phyloP scores from a whole-genome alignment of 177 flowering plant genomes.

The Vitis hybrid region DNA sequence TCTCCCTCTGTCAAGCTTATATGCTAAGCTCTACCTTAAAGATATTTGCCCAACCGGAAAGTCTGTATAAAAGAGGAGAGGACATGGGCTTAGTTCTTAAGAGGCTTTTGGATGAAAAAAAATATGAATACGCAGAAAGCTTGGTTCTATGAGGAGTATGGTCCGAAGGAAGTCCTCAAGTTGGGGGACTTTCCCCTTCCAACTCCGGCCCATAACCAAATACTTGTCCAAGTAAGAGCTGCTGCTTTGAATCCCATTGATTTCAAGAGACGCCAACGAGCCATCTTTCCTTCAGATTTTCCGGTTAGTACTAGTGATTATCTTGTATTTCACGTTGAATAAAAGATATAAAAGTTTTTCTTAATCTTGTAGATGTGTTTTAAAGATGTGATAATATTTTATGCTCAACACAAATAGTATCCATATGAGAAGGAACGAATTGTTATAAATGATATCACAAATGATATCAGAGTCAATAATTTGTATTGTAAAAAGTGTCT shows the following conservation, averaged over 20 bases:
- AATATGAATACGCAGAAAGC: conserved; percentile 31
- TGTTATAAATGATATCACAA: too few relatives aligned
- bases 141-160: conserved; percentile 44
- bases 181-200: conserved; percentile 38
- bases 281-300: conserved; percentile 31
- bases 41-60: background rate
- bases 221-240: conserved; percentile 40
- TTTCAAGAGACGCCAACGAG: conserved; percentile 36
- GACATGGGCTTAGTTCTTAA: too few relatives aligned
- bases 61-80: too few relatives aligned
- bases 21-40: background rate
- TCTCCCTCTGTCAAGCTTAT: background rate
- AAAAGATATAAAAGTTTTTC: too few relatives aligned
- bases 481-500: too few relatives aligned
- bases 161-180: conserved; percentile 41
- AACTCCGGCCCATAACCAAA: conserved; percentile 27
- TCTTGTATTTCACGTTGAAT: too few relatives aligned
- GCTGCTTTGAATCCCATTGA: conserved; percentile 50
- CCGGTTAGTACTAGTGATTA: conserved; percentile 29
- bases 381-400: too few relatives aligned
- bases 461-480: too few relatives aligned
- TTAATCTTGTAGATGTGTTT: too few relatives aligned
- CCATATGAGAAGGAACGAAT: too few relatives aligned
- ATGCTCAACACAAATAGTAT: too few relatives aligned
- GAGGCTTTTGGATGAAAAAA: too few relatives aligned